Base-by-base conservation (phyloP, 371 early-diverging fungal species). In the Mortierella sp. region DNA sequence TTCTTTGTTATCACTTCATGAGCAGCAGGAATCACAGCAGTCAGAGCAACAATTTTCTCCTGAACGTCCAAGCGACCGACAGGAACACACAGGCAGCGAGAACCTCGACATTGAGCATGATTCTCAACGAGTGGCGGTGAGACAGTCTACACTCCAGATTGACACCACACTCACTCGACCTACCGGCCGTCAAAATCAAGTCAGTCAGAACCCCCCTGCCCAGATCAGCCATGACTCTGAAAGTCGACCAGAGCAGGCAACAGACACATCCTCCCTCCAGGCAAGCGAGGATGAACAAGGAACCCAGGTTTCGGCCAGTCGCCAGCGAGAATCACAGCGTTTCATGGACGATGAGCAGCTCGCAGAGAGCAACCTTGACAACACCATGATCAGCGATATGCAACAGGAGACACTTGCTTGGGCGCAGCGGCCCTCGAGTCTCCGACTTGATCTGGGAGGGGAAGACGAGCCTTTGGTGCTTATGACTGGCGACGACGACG, bases 351-450 rank as follows among this genome's bases (percentile, higher is more conserved):
- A 51, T 5, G 75, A 37, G 3, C 34, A 9, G 4, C 43, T 67
- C 6, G 71, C 50, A 61, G 31, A 43, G 40, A 82, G 71, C 43
- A 75, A 73, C 26, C 31, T 59, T 3, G 61, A 75, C 61, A 74
- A 57, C 64, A 72, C 73, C 26, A 73, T 81, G 46, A 67, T 81
- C 21, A 67, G 67, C 34, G 72, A 51, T 3, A 72, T 81, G 14
- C 81, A 81, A 54, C 85, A 81, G 13, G 81, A 69, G 8, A 78
- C 81, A 14, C 71, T 76, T 14, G 85, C 76, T 24, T 81, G 85
- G 81, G 80, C 77, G 14, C 54, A 72, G 73, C 71, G 72, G 5
- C 77, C 77, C 31, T 69, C 77, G n/a, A 79, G 72, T 48, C 59
- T 74, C 37, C 34, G 31, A 69, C 67, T 70, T 13, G 76, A 67